Percentiles rank a stretch among this genome's conserved stretches.
Conservation (phyloP, 768 basidiomycete species). For the Hemileccinum impolitum region DNA sequence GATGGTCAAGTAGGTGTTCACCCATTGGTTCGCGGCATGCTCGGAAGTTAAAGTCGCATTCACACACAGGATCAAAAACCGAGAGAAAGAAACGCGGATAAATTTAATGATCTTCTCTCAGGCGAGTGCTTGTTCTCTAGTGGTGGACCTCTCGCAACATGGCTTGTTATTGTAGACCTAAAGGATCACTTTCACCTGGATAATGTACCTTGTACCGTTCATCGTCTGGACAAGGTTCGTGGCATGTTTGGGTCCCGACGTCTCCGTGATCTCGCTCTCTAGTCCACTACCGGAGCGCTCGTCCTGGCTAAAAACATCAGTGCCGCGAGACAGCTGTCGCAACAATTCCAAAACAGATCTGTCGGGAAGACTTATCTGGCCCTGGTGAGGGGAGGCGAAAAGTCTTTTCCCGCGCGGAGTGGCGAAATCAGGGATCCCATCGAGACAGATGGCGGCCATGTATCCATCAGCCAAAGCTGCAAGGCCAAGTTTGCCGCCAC, state of each 20-base stretch:
- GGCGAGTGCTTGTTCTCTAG: slow-evolving; percentile 24
- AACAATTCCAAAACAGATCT: slow-evolving; percentile 48
- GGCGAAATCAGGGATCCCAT: slow-evolving; percentile 46
- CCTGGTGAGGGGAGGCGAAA: slow-evolving; percentile 50
- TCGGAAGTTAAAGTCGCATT: slow-evolving; percentile 1
- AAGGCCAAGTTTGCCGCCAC: slow-evolving; percentile 32
- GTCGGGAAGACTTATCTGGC: slow-evolving; percentile 64
- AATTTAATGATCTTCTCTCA: slow-evolving; percentile 36
- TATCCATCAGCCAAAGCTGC: slow-evolving; percentile 30
- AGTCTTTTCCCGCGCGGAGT: slow-evolving; percentile 39
- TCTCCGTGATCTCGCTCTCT: background rate
- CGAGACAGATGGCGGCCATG: slow-evolving; percentile 42
- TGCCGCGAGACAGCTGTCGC: slow-evolving; percentile 46
- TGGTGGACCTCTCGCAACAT: slow-evolving; percentile 1
- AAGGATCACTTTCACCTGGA: slow-evolving; percentile 31
- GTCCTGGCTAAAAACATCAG: slow-evolving; percentile 47
- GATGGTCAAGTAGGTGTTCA: slow-evolving; percentile 18
- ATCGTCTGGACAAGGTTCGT: slow-evolving; percentile 64
- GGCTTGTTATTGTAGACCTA: slow-evolving; percentile 21
- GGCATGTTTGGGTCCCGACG: background rate
- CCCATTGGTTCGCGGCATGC: slow-evolving; percentile 1
- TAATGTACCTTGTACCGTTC: slow-evolving; percentile 47
- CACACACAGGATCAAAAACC: slow-evolving; percentile 16
- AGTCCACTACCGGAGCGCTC: slow-evolving; percentile 65
- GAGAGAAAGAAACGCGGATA: slow-evolving; percentile 25